Evolutionary conservation across 106 monocot genomes (phyloP).

Genomic region (Triglochin maritima): DNA sequence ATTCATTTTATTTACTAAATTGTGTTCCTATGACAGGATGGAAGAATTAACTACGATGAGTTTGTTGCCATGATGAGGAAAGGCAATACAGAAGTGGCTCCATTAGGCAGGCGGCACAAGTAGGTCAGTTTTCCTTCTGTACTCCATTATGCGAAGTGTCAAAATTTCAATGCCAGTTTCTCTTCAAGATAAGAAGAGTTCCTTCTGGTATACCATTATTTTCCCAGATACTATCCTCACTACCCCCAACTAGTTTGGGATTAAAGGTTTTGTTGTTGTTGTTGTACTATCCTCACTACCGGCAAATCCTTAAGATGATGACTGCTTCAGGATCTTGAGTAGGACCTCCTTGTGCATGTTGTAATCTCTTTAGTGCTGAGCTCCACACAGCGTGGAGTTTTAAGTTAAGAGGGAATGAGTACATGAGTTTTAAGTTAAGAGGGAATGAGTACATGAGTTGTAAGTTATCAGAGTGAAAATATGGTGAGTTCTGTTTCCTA

Average conservation of each 20-base stretch:
- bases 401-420: too few relatives aligned
- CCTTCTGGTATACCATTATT: too few relatives aligned
- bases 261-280: too few relatives aligned
- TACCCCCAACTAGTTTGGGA: neutral
- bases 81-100: slow-evolving; percentile 6
- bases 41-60: slow-evolving; percentile 67
- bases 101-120: neutral
- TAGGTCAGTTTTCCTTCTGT: slow-evolving; percentile 3
- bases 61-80: slow-evolving; percentile 42
- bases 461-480: too few relatives aligned
- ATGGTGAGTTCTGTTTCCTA: too few relatives aligned
- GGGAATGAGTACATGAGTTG: too few relatives aligned
- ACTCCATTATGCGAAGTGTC: neutral
- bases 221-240: neutral
- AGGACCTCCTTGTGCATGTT: slow-evolving; percentile 1
- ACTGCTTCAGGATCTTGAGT: neutral
- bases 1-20: neutral
- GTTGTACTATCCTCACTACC: too few relatives aligned
- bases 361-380: too few relatives aligned
- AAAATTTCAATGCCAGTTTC: too few relatives aligned
- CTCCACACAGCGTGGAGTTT: too few relatives aligned
- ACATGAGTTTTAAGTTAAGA: too few relatives aligned
- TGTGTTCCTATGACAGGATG: slow-evolving; percentile 37
- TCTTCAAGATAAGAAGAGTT: too few relatives aligned
- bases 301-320: neutral